Percentiles rank a stretch among this genome's conserved stretches.
Conservation (phyloP, 1,284 basidiomycete species). For the Caloboletus firmus region DNA sequence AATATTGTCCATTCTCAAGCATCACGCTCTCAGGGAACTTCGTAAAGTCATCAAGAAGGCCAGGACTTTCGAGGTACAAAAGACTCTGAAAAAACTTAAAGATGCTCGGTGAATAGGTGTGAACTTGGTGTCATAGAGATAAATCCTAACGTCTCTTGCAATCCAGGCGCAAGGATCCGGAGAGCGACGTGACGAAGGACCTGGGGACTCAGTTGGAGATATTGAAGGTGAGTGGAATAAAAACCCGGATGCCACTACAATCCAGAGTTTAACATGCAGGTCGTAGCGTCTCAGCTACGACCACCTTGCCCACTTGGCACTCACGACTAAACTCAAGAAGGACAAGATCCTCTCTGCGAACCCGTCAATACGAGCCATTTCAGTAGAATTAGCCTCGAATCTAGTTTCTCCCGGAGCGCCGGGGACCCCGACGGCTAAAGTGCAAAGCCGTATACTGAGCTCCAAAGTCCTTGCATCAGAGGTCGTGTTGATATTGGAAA, state of each 20-base stretch:
- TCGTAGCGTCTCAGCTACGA: constrained; percentile 61
- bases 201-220: constrained; percentile 68
- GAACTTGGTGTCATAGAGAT: not conserved
- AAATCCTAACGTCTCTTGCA: constrained; percentile 1
- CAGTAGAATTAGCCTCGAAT: constrained; percentile 41
- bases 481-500: constrained; percentile 53
- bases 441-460: constrained; percentile 74
- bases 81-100: constrained; percentile 82
- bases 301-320: constrained; percentile 58
- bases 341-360: constrained; percentile 57
- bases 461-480: constrained; percentile 72
- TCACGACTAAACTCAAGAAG: constrained; percentile 74
- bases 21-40: constrained; percentile 68
- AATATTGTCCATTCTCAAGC: constrained; percentile 42
- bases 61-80: constrained; percentile 81
- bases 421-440: constrained; percentile 55
- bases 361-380: constrained; percentile 47
- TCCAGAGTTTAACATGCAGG: constrained; percentile 2
- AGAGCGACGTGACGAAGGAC: constrained; percentile 43
- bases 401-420: constrained; percentile 35
- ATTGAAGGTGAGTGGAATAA: constrained; percentile 55
- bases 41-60: constrained; percentile 78
- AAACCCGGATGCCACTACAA: not conserved
- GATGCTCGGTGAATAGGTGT: constrained; percentile 53
- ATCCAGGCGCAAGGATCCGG: constrained; percentile 44